Evolutionary conservation across 441 rosid genomes (phyloP).

Genomic region (Eruca vesicaria): DNA sequence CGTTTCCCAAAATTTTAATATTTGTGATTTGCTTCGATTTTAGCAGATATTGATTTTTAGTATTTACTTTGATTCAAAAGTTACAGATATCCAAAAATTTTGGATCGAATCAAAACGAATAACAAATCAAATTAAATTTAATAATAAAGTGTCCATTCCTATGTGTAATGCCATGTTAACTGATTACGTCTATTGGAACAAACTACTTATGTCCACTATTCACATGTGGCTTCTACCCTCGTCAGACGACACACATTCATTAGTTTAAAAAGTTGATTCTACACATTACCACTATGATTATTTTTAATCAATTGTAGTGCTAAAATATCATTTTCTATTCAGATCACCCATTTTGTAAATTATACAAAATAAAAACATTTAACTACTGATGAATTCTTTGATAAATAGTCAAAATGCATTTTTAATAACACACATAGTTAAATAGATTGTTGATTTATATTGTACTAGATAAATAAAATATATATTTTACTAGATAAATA

Average conservation of each 20-base stretch:
- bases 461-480: no score
- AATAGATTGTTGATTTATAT: no score
- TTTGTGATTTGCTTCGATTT: no score
- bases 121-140: no score
- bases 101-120: no score
- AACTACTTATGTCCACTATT: neutral
- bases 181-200: neutral
- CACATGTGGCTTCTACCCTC: neutral
- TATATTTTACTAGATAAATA: no score
- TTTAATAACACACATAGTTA: no score
- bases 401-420: neutral
- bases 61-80: no score
- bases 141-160: no score
- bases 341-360: neutral
- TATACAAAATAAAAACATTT: neutral
- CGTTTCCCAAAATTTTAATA: no score
- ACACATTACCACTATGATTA: neutral
- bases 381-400: neutral
- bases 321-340: neutral
- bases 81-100: no score
- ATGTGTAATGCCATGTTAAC: neutral
- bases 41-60: no score
- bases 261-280: neutral
- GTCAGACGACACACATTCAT: neutral
- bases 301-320: neutral